Evolutionary conservation across 129 eudicot genomes (phyloP).

Genomic region (Solidago caesia): DNA sequence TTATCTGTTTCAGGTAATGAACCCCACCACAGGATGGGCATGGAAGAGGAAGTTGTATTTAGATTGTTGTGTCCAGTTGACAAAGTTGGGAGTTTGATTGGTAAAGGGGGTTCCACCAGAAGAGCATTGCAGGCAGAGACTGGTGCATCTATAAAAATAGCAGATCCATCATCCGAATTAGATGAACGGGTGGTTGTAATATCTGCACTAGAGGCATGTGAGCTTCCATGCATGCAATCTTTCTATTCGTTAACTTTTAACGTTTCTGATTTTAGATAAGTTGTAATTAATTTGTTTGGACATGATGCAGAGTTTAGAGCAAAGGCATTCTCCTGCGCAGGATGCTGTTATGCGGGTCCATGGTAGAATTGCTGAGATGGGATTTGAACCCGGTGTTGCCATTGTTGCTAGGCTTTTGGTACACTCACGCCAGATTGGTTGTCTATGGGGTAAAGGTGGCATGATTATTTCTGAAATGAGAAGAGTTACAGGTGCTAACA

Average conservation of each 20-base stretch:
- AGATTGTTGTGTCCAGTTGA: conserved; percentile 51
- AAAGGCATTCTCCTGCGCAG: conserved; percentile 59
- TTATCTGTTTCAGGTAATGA: conserved; percentile 38
- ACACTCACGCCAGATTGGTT: conserved; percentile 56
- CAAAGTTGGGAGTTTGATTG: conserved; percentile 52
- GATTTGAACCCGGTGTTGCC: conserved; percentile 61
- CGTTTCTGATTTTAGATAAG: neutral
- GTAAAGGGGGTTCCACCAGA: conserved; percentile 54
- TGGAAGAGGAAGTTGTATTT: conserved; percentile 56
- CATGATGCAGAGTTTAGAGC: conserved; percentile 44
- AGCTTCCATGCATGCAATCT: conserved; percentile 23
- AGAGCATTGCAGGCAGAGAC: conserved; percentile 53
- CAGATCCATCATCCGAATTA: conserved; percentile 47
- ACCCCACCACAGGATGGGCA: conserved; percentile 32
- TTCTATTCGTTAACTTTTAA: neutral
- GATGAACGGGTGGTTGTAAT: conserved; percentile 54
- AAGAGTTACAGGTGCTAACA: conserved; percentile 61
- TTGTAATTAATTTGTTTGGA: conserved; percentile 4
- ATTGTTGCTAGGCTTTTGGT: conserved; percentile 60
- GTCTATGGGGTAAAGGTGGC: conserved; percentile 67
- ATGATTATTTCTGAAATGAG: conserved; percentile 47
- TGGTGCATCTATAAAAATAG: conserved; percentile 60
- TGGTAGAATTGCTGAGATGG: conserved; percentile 52
- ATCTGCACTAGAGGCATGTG: conserved; percentile 71
- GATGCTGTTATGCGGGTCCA: conserved; percentile 63